phyloP scores from a whole-genome alignment of 2,329 filamentous ascomycete species.

The Colletotrichum coccodes region DNA sequence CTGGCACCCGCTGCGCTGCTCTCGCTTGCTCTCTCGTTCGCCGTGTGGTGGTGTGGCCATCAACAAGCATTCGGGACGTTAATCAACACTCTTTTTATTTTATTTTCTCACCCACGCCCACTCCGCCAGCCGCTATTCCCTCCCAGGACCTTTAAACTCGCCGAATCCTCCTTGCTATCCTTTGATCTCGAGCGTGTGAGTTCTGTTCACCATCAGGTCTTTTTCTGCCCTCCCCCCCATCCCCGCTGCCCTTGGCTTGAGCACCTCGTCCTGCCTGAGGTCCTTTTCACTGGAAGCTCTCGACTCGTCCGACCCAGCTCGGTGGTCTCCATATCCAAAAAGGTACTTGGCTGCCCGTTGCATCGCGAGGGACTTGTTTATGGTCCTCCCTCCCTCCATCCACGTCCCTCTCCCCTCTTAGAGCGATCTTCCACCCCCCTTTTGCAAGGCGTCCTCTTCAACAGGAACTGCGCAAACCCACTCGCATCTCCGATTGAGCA shows the following conservation, averaged over 20 bases:
- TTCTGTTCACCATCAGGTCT: neutral
- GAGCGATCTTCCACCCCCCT: neutral
- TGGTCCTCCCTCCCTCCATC: neutral
- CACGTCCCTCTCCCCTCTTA: neutral
- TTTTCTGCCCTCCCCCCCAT: neutral
- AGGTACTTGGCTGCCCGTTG: conserved; percentile 24
- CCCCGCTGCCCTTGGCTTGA: neutral
- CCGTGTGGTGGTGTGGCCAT: neutral
- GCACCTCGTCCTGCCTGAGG: neutral
- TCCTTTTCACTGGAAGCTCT: neutral
- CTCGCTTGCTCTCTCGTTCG: neutral
- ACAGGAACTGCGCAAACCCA: conserved; percentile 23
- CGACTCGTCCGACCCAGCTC: conserved; percentile 13
- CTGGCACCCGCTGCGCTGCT: neutral
- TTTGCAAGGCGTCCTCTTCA: conserved; percentile 27
- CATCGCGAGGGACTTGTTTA: conserved; percentile 21
- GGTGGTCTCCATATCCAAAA: conserved; percentile 25
- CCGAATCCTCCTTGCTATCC: neutral
- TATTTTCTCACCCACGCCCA: neutral
- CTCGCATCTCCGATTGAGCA: conserved; percentile 23
- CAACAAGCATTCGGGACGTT: conserved; percentile 16
- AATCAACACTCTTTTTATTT: conserved; percentile 10
- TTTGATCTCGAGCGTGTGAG: neutral
- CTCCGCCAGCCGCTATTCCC: neutral
- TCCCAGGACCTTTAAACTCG: conserved; percentile 7